Evolutionary conservation across 169 alveolate species (phyloP).

Genomic region (Eimeria mitis): DNA sequence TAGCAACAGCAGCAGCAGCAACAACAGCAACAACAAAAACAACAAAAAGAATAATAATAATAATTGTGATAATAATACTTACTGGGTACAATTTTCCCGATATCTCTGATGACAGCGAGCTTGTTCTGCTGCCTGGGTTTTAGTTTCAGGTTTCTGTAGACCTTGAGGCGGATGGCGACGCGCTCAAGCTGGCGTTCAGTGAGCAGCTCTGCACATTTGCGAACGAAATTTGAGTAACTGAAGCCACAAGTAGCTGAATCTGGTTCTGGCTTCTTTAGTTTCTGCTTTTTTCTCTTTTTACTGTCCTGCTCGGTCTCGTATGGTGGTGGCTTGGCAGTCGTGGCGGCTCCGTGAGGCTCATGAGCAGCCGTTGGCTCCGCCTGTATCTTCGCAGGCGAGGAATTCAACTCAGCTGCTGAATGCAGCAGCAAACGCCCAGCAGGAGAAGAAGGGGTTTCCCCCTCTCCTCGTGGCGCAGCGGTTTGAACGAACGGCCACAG

Average conservation of each 20-base stretch:
- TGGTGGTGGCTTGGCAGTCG: background rate
- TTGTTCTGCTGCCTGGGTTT: slow-evolving; percentile 36
- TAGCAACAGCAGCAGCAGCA: too few species aligned
- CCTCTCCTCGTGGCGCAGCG: background rate
- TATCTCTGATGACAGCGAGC: slow-evolving; percentile 60
- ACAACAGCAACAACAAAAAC: background rate
- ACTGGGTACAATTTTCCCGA: slow-evolving; percentile 73
- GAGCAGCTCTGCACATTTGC: slow-evolving; percentile 64
- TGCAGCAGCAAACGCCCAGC: background rate
- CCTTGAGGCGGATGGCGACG: slow-evolving; percentile 64
- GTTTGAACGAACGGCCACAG: background rate
- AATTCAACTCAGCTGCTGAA: background rate
- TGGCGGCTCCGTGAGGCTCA: background rate
- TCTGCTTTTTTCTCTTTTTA: background rate
- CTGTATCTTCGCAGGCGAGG: background rate
- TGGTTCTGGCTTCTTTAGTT: background rate
- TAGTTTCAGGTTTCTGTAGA: slow-evolving; percentile 51
- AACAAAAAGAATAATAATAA: background rate
- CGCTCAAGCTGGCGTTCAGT: slow-evolving; percentile 55
- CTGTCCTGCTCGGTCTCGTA: too few species aligned
- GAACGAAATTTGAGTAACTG: slow-evolving; percentile 72
- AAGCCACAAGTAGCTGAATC: slow-evolving; percentile 45
- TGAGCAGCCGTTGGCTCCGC: background rate
- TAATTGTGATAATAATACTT: background rate
- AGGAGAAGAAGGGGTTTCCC: background rate